Conservation (phyloP, 2,329 filamentous ascomycete species). For the Sporothrix inflata region DNA sequence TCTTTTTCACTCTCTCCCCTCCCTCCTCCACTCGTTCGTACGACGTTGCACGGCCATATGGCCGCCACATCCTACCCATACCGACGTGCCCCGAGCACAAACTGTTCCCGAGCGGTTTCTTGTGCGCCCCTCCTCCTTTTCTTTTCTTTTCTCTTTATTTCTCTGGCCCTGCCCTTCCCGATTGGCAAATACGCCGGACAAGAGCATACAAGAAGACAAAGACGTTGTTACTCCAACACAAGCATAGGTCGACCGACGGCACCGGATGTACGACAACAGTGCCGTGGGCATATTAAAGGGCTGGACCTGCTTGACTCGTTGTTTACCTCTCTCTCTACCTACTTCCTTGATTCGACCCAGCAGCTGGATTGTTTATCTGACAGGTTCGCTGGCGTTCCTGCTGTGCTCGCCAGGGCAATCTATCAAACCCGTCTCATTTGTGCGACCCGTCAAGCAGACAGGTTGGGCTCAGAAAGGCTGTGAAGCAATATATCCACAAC, state of each 20-base stretch:
- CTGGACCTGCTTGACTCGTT: background rate
- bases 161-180: background rate
- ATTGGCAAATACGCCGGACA: background rate
- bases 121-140: background rate
- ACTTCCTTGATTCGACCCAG: background rate
- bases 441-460: background rate
- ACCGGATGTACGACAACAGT: background rate
- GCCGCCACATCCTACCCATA: background rate
- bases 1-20: background rate
- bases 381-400: background rate
- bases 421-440: background rate
- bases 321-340: background rate
- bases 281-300: background rate
- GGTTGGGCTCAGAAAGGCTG: background rate
- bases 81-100: background rate
- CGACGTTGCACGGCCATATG: constrained; percentile 10
- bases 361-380: constrained; percentile 15
- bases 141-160: background rate
- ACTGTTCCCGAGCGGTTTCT: background rate
- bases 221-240: background rate
- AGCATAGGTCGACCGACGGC: constrained; percentile 18
- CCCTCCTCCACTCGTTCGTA: constrained; percentile 18
- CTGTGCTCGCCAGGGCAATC: background rate
- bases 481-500: too few relatives aligned
- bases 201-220: background rate